These are phyloP conservation scores for Aureobasidium lini DNA, from an alignment of 2,329 filamentous ascomycete species.

Conservation along the genomic window DNA sequence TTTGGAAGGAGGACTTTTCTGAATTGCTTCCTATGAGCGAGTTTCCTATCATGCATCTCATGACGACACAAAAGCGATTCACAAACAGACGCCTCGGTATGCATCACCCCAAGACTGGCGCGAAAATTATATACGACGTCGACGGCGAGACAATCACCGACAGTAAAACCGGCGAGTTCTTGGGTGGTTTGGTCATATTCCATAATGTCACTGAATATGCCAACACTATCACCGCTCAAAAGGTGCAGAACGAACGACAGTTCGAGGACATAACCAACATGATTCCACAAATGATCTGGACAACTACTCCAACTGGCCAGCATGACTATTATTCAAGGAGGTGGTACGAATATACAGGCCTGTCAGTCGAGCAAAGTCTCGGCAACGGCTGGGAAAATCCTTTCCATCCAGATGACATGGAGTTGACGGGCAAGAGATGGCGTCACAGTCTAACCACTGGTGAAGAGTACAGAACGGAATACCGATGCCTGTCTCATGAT, in stretches of 20 bases:
- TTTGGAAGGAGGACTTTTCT: constrained; percentile 62
- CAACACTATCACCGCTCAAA: constrained; percentile 61
- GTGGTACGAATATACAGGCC: constrained; percentile 75
- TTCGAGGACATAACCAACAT: constrained; percentile 70
- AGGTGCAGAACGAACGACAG: constrained; percentile 62
- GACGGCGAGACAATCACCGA: constrained; percentile 62
- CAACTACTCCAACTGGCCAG: constrained; percentile 56
- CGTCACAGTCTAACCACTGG: constrained; percentile 57
- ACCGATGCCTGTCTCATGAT: constrained; percentile 57
- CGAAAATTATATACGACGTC: constrained; percentile 55
- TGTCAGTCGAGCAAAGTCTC: constrained; percentile 54
- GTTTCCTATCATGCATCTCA: constrained; percentile 58
- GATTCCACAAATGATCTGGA: constrained; percentile 58
- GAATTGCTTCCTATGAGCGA: constrained; percentile 50
- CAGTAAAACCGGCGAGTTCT: constrained; percentile 59
- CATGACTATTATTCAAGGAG: constrained; percentile 68
- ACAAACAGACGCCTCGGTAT: constrained; percentile 56
- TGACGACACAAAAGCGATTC: constrained; percentile 55
- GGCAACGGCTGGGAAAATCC: constrained; percentile 56
- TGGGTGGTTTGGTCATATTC: constrained; percentile 65
- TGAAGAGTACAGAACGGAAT: constrained; percentile 62
- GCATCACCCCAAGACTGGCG: constrained; percentile 46
- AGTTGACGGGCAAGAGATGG: constrained; percentile 52
- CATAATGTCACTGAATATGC: constrained; percentile 66
- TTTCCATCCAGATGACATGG: constrained; percentile 65